phyloP scores from a whole-genome alignment of 192 early-diverging fungal genomes.

The Rhizophlyctis rosea region DNA sequence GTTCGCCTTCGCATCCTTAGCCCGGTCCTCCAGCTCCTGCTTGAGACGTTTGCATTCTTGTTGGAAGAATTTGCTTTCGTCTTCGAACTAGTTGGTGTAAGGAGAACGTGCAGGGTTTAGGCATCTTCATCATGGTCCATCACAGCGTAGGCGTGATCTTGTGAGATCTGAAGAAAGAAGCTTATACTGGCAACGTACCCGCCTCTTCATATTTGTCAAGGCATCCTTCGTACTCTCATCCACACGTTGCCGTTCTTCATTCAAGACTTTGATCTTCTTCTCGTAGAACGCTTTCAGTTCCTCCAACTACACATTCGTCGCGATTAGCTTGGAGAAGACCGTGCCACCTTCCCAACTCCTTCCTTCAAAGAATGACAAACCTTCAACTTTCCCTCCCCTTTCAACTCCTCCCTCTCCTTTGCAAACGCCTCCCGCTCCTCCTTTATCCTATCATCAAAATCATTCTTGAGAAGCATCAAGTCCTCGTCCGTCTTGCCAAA shows the following conservation, averaged over 20 bases:
- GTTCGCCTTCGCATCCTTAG: conserved; percentile 57
- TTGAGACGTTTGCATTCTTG: conserved; percentile 18
- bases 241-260: conserved; percentile 2
- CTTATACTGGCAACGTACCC: conserved; percentile 9
- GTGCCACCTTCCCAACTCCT: no score
- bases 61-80: conserved; percentile 28
- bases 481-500: conserved; percentile 6
- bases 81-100: conserved; percentile 38
- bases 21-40: conserved; percentile 38
- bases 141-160: no score
- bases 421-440: background rate
- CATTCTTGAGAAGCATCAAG: background rate
- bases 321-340: no score
- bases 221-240: conserved; percentile 16
- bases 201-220: background rate
- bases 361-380: no score
- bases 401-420: conserved; percentile 1
- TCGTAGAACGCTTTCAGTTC: conserved; percentile 11
- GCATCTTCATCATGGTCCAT: no score
- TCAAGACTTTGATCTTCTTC: conserved; percentile 15
- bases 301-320: no score
- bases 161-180: conserved; percentile 28
- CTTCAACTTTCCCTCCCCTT: background rate
- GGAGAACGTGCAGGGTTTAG: no score
- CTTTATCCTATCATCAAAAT: conserved; percentile 2